These are phyloP conservation scores for Amyloporia xantha DNA, from an alignment of 768 basidiomycete genomes.

Conservation along the genomic window DNA sequence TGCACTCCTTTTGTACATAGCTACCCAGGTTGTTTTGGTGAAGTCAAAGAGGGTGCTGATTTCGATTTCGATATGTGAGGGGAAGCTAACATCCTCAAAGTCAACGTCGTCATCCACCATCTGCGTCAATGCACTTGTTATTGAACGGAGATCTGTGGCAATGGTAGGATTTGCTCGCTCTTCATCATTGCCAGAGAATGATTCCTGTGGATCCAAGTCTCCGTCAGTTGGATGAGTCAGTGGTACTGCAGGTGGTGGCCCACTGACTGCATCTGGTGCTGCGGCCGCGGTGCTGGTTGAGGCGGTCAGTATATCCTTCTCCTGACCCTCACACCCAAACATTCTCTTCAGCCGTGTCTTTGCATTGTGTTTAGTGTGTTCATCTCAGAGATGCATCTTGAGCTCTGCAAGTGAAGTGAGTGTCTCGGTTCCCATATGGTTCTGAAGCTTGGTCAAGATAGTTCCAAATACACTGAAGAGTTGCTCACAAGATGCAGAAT, in stretches of 20 bases:
- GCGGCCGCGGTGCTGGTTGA: background rate
- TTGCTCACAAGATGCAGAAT: slow-evolving; percentile 14
- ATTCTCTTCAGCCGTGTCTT: background rate
- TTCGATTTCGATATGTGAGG: background rate
- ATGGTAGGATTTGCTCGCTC: background rate
- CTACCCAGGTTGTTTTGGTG: background rate
- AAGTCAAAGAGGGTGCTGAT: background rate
- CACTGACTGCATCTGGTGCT: background rate
- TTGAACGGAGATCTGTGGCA: background rate
- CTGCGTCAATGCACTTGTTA: background rate
- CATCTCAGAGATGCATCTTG: slow-evolving; percentile 1
- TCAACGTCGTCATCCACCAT: background rate
- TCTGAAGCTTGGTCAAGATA: slow-evolving; percentile 10
- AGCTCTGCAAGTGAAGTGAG: slow-evolving; percentile 1
- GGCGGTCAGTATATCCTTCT: background rate
- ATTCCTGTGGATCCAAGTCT: no score
- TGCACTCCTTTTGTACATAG: background rate
- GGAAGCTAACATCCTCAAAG: background rate
- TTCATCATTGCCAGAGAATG: background rate
- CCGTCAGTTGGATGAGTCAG: no score
- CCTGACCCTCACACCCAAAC: background rate
- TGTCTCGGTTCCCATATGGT: slow-evolving; percentile 2
- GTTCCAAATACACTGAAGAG: slow-evolving; percentile 15
- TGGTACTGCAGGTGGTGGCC: background rate
- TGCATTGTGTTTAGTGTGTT: background rate